Conservation (phyloP, 345 rosid species). For the Iberis pinnata region DNA sequence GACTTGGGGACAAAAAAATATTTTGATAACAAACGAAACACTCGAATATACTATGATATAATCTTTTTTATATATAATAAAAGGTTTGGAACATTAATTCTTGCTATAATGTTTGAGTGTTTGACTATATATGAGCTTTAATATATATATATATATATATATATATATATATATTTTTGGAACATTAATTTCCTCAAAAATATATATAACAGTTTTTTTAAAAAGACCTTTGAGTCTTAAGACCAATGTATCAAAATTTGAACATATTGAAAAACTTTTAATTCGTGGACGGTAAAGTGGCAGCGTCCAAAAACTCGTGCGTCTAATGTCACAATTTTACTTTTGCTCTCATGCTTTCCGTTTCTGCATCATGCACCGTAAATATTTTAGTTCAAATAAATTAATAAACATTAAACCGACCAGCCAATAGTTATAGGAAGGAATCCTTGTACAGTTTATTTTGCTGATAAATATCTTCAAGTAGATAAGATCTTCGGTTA, state of each 20-base stretch:
- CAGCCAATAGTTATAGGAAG: constrained; percentile 26
- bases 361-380: background rate
- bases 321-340: constrained; percentile 26
- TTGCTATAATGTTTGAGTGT: no score
- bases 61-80: no score
- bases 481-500: no score
- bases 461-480: no score
- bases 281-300: constrained; percentile 34
- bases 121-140: constrained; percentile 2
- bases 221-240: constrained; percentile 14
- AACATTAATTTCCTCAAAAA: background rate
- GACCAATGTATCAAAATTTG: constrained; percentile 13
- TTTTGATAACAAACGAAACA: no score
- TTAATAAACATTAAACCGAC: constrained; percentile 22
- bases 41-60: no score
- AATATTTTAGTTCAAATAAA: background rate
- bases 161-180: background rate
- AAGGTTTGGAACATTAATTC: no score
- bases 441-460: no score
- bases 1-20: no score
- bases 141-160: no score
- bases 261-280: constrained; percentile 22
- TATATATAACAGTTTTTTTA: background rate
- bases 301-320: constrained; percentile 26
- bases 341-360: constrained; percentile 20